Conservation (phyloP, 768 basidiomycete species). For the Phylloporus arenicola region DNA sequence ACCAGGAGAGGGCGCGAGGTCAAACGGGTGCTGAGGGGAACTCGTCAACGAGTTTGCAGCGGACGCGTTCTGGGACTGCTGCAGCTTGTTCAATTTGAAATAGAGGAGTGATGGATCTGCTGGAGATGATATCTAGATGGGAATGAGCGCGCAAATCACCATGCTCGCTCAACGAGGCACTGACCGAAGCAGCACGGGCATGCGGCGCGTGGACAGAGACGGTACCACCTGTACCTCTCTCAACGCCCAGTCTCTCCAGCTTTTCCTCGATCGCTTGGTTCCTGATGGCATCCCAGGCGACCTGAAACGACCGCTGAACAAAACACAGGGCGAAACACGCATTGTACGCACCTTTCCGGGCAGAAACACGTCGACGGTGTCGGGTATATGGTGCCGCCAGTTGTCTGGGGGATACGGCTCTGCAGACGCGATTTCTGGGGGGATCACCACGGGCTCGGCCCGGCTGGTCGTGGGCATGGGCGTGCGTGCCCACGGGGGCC, state of each 20-base stretch:
- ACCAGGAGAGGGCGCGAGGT: conserved; percentile 49
- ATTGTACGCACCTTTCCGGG: conserved; percentile 61
- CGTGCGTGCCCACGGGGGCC: conserved; percentile 57
- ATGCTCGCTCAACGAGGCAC: conserved; percentile 30
- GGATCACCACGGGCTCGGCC: conserved; percentile 19
- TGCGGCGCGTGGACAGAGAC: conserved; percentile 68
- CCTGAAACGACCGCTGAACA: conserved; percentile 34
- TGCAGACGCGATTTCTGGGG: conserved; percentile 39
- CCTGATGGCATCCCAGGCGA: conserved; percentile 70
- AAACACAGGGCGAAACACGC: conserved; percentile 3
- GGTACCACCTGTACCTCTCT: conserved; percentile 49
- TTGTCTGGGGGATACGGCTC: conserved; percentile 62
- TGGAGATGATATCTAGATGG: conserved; percentile 79
- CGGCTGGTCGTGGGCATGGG: conserved; percentile 42
- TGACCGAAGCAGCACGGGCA: conserved; percentile 77
- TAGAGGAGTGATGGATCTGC: conserved; percentile 78
- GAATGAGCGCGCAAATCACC: conserved; percentile 7
- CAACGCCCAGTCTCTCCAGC: conserved; percentile 73
- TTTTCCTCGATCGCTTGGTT: conserved; percentile 75
- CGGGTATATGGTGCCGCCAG: conserved; percentile 53
- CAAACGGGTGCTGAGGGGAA: conserved; percentile 61
- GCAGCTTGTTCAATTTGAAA: conserved; percentile 81
- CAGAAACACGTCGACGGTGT: conserved; percentile 72
- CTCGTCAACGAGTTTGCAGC: conserved; percentile 49
- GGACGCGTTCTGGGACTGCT: conserved; percentile 57